Percentiles rank a stretch among this genome's conserved stretches.
phyloP scores from a whole-genome alignment of 208 protist genomes.

The Entamoeba dispar region DNA sequence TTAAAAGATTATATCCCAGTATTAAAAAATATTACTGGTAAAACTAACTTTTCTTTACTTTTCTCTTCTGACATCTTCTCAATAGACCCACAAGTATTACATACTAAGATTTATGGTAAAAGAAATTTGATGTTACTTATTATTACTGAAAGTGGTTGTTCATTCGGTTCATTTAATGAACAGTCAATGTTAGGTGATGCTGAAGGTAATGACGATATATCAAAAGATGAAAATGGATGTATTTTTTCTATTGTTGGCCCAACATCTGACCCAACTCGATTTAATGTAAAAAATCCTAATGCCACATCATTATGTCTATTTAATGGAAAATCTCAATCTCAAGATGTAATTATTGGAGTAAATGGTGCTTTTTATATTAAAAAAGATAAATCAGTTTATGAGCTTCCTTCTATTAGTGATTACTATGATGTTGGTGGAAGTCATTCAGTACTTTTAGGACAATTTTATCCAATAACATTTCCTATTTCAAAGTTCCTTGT shows the following conservation, averaged over 20 bases:
- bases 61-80: background rate
- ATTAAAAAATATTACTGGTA: background rate
- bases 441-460: background rate
- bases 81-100: background rate
- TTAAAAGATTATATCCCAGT: background rate
- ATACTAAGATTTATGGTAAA: background rate
- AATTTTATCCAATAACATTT: background rate
- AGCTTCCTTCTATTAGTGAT: background rate
- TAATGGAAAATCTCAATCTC: background rate
- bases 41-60: background rate
- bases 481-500: background rate
- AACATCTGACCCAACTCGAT: background rate
- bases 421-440: background rate
- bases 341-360: background rate
- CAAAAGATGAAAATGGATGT: background rate
- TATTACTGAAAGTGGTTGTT: background rate
- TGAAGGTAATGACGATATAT: background rate
- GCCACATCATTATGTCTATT: background rate
- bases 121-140: background rate
- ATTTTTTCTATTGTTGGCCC: background rate
- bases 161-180: background rate
- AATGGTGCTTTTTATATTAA: background rate
- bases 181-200: background rate
- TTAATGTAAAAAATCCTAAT: background rate
- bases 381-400: background rate